Evolutionary conservation across 306 rosid genomes (phyloP).

Genomic region (Cucumis sativus): DNA sequence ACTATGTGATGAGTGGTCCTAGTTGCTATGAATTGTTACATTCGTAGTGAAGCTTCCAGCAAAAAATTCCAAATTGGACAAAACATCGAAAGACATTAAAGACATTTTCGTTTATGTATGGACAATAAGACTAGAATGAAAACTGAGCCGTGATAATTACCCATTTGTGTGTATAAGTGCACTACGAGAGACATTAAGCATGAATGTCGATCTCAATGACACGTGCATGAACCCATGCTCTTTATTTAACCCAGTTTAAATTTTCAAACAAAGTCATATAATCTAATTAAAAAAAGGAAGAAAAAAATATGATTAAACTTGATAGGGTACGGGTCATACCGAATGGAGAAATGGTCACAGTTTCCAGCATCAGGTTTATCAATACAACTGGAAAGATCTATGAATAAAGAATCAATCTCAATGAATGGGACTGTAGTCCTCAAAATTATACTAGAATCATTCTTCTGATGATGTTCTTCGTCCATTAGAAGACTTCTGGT

Average conservation of each 20-base stretch:
- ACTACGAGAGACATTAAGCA: neutral
- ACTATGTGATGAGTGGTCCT: neutral
- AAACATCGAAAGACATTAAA: neutral
- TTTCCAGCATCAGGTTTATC: conserved; percentile 39
- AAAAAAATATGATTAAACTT: conserved; percentile 1
- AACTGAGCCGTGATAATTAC: neutral
- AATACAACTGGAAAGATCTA: conserved; percentile 49
- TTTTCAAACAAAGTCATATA: neutral
- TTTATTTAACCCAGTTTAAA: neutral
- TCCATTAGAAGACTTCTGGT: conserved; percentile 10
- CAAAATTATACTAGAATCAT: conserved; percentile 18
- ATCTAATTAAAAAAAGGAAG: neutral
- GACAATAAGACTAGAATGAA: neutral
- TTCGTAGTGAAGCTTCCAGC: neutral
- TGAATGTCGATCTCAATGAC: neutral
- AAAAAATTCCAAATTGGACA: conserved; percentile 1
- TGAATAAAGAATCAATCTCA: conserved; percentile 69
- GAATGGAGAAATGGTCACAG: conserved; percentile 84
- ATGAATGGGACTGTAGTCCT: conserved; percentile 48
- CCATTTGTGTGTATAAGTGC: neutral
- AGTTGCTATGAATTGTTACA: neutral
- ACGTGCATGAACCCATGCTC: neutral
- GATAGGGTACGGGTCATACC: conserved; percentile 39
- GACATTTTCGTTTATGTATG: neutral
- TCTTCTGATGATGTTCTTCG: conserved; percentile 20